Evolutionary conservation across 345 rosid genomes (phyloP), one percentile per base, ranked within the genome.

Genomic region (Acer yangbiense): DNA sequence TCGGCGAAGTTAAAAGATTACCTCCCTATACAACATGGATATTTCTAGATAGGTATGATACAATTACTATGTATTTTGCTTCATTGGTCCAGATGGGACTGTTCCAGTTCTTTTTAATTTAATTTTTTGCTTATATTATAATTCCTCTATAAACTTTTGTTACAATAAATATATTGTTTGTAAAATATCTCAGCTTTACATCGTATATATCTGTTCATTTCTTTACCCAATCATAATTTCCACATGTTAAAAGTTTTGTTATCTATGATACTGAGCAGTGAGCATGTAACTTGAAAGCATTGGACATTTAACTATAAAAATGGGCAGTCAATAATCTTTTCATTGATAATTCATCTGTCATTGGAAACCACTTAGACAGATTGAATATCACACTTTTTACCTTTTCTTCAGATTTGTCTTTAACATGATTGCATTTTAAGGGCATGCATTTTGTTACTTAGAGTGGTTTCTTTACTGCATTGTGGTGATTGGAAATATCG

Each of bases 21-120:
- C 91, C 98, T 14, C 97, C 98, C 67, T 96, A 96, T 87, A 96
- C 99, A 39, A 92, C 98, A 10, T 96, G 98, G 98, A 85, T 92
- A 58, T 96, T 96, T 82, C 86, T 96, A 81, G 98, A 96, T 82
- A 96, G 98, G 99, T 93, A 75, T 61, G 85, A 78, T 66, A 27
- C 57, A 23, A 71, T 78, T 81, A 27, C 71, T 13, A n/a, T 52
- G 25, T 62, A 1, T 18, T 55, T 46, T 60, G 72, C 62, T 41
- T 77, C 48, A 72, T 21, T 12, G n/a, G 14, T n/a, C 25, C 4
- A 67, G 66, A 58, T 17, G 48, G 52, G 63, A 66, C 18, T 52
- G 8, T 50, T 60, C 41, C 9, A 39, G 0, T 63, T 27, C 35
- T 43, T 65, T 27, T 57, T 21, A 7, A 21, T 2, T 54, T 58